Evolutionary conservation across 805 yeast species (phyloP), one percentile per base, ranked within the genome.

Genomic region (Pichia californica): DNA sequence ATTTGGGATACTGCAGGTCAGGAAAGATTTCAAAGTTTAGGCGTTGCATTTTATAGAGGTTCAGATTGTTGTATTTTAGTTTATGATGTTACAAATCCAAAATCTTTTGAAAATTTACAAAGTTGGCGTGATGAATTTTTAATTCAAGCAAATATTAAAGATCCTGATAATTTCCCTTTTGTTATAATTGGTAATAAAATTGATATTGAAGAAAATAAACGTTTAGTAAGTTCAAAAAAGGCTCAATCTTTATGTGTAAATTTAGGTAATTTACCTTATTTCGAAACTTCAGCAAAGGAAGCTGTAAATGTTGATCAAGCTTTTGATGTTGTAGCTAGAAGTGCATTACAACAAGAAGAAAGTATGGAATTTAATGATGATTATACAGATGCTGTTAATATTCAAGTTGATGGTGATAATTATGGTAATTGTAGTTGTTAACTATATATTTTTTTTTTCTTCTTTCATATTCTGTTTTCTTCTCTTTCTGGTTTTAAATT

Each of bases 1-100:
- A 83, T 93, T 43, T 91, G 99, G 99, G 99, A 91, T 61, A 91
- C 99, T 34, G 98, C 98, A 7, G 99, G 99, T 30, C 99, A 91
- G 69, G 99, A 91, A 66, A 76, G 99, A 57, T 91, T 91, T 73
- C 98, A 93, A 67, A 83, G 94, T 46, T 71, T 91, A 49, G 98
- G 98, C 14, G 97, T 91, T 35, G 98, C 98, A 0, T 91, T 91
- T 63, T 91, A 93, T 64, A 74, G 99, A 56, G 98, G 98, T 30
- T 96, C 98, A 1, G 98, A 93, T 64, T 93, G 98, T 66, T 93
- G 98, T 67, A 96, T 91, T 9, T 73, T 91, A 47, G 95, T 93
- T 53, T 91, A 85, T 62, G 99, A 91, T 61, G 98, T 93, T 39
- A 91, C 96, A 49, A 93, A 93, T 66, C 83, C 86, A 49, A 89